Evolutionary conservation across 2,329 filamentous ascomycete genomes (phyloP), one percentile per base, ranked within the genome.

Genomic region (Lasiodiplodia theobromae): DNA sequence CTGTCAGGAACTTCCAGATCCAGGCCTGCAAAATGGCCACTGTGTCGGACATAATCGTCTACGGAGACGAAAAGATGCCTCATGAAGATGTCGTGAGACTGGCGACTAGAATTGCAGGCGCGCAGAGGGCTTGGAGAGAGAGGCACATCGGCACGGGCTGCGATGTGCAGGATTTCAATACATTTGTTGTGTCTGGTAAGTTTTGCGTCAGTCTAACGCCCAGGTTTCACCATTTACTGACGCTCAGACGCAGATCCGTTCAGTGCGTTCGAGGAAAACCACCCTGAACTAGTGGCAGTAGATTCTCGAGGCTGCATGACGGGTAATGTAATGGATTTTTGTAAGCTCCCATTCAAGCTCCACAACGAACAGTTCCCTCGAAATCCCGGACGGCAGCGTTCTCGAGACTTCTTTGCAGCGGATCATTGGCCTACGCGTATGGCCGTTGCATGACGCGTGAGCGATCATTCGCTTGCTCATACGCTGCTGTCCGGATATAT

Each of bases 1-100:
- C 93, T 4, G 94, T 98, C 53, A 89, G 96, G 56, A 98, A 98
- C 78, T 99, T 99, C 77, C 95, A 98, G 74, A 98, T 98, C 49
- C 96, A 99, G 79, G 87, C 92, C 0, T 92, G 92, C 69, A 99
- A 99, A 79, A 84, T 92, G 72, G 94, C 94, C 67, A 88, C 92
- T 72, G 87, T 96, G 10, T 97, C 94, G 0, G 96, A 99, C 77
- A 93, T 99, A 71, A 87, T 99, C 51, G 88, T 99, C 0, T 99
- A 99, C 77, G 93, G 93, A 14, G 91, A 95, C 67, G 87, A 93
- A 71, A 81, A 84, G 47, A 85, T 85, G 2, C 81, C 86, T 31
- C 86, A 87, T 56, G 85, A 87, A 66, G 89, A 90, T 68, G 82
- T 97, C 77, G 73, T 92, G 81, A 86, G 88, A 82, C 76, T 89